Base-by-base conservation (phyloP, 1,139 yeast species). In the Sugiyamaella pinicola region DNA sequence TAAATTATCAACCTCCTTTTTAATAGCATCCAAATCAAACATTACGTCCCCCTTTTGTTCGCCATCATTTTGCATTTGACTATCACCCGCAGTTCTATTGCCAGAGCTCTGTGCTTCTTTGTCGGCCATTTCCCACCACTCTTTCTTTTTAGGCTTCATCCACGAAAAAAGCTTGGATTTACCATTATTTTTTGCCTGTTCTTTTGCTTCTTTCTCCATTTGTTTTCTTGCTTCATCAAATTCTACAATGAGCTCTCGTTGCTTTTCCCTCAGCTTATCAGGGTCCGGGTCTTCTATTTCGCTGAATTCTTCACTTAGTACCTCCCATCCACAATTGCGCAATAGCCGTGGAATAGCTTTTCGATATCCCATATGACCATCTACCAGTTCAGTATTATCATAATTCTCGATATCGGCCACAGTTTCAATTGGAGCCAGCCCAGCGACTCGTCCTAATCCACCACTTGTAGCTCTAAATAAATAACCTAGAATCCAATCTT, bases 251-350 rank as follows among this genome's bases (percentile, higher is more conserved):
- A 93, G 75, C 65, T 88, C 84, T 56, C 96, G 76, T 64, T 90
- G 95, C 53, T 81, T 65, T 60, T 86, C 82, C 61, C 89, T 90
- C 18, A 83, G 80, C 65, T 85, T 84, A 60, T 88, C 96, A 2
- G 96, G 90, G 68, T 93, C 96, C 0, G 97, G 96, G 64, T 93
- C 97, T 65, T 91, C 98, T 59, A 95, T 91, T 69, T 95, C 99
- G 13, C 87, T 85, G 68, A 95, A 93, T 66, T 91, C 96, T 58
- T 93, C 99, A 60, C 87, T 82, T 48, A 90, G 69, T 2, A 93
- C 87, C 57, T 88, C 87, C 84, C 96, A 87, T 8, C 88, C 90
- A 21, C 48, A 34, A 41, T 87, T 66, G 47, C 72, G 71, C 60
- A 95, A 69, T 49, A 95, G 76, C 61, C 81, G 82, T 0, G 99